Evolutionary conservation across 1,284 basidiomycete species (phyloP).

Genomic region (Boletus subluridellus): DNA sequence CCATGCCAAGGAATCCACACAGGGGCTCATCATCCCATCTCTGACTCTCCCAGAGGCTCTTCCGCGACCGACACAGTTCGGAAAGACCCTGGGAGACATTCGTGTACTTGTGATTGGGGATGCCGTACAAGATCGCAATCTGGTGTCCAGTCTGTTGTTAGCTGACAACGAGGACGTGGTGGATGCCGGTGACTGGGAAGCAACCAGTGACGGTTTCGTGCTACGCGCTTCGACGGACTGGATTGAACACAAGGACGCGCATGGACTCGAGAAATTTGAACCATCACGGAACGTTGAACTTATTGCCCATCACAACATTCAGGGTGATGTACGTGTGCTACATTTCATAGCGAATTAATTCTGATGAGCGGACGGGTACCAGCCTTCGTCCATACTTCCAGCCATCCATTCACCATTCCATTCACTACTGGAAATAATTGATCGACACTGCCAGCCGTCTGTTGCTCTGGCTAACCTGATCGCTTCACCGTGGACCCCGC

Average conservation of each 20-base stretch:
- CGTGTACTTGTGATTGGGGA: constrained; percentile 51
- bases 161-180: constrained; percentile 65
- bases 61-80: constrained; percentile 56
- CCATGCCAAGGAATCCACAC: constrained; percentile 43
- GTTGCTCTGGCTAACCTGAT: constrained; percentile 49
- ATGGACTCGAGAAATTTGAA: constrained; percentile 62
- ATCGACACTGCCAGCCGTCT: constrained; percentile 49
- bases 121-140: constrained; percentile 33
- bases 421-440: constrained; percentile 47
- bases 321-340: constrained; percentile 20
- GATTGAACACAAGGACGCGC: constrained; percentile 59
- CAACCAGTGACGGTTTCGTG: constrained; percentile 38
- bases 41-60: constrained; percentile 58
- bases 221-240: constrained; percentile 63
- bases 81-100: constrained; percentile 61
- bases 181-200: constrained; percentile 56
- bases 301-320: constrained; percentile 33
- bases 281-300: constrained; percentile 61
- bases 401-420: constrained; percentile 58
- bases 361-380: constrained; percentile 7
- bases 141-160: constrained; percentile 42
- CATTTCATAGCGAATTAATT: not conserved
- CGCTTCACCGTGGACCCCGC: constrained; percentile 49
- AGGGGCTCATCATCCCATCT: constrained; percentile 67
- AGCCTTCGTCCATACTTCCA: constrained; percentile 37